These are phyloP conservation scores for Lophiotrema nucula DNA, from an alignment of 495 filamentous ascomycete species.

Conservation along the genomic window DNA sequence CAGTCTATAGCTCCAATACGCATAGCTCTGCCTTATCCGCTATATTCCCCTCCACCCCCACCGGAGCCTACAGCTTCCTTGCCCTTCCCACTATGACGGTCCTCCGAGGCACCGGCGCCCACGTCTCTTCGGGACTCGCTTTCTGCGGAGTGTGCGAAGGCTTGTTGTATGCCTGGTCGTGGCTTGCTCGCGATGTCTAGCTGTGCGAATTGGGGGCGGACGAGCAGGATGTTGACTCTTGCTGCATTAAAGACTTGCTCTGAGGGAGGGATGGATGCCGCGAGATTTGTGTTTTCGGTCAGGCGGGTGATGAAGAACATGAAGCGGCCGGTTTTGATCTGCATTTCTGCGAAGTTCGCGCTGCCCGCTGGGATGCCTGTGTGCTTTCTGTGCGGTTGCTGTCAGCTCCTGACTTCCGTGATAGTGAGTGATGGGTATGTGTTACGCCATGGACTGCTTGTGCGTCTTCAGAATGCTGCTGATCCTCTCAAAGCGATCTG, in stretches of 20 bases:
- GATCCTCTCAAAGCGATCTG: conserved; percentile 90
- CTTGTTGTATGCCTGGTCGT: conserved; percentile 30
- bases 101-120: too few species aligned
- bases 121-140: too few species aligned
- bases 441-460: conserved; percentile 71
- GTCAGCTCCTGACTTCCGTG: background rate
- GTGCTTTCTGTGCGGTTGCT: conserved; percentile 37
- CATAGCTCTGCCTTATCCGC: too few species aligned
- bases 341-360: conserved; percentile 63
- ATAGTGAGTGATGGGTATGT: background rate
- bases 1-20: too few species aligned
- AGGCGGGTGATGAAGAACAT: conserved; percentile 89
- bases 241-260: conserved; percentile 86
- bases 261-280: conserved; percentile 82
- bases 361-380: conserved; percentile 40
- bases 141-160: conserved; percentile 26
- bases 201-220: conserved; percentile 70
- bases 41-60: too few species aligned
- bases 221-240: conserved; percentile 82
- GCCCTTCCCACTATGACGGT: background rate
- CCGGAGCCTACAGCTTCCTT: background rate
- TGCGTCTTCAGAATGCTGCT: conserved; percentile 96
- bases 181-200: conserved; percentile 40
- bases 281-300: conserved; percentile 94
- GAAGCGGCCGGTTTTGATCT: conserved; percentile 70